Evolutionary conservation across 352 stramenopile genomes (phyloP).

Genomic region (Pythium angustatum): DNA sequence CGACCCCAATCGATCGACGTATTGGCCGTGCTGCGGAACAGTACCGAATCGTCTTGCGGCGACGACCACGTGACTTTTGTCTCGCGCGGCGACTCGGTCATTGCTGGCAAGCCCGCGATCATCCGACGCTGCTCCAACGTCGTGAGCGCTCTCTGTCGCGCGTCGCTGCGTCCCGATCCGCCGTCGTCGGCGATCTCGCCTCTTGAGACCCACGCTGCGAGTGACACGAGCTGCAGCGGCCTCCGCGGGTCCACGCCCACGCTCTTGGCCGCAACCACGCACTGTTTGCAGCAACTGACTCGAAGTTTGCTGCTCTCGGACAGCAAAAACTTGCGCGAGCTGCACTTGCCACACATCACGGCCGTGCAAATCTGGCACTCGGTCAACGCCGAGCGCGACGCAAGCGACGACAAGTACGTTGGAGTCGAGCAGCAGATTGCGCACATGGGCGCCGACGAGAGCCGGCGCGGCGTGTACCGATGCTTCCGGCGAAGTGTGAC

Average conservation of each 20-base stretch:
- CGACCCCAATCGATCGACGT: background rate
- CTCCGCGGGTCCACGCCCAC: conserved; percentile 38
- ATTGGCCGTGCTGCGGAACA: too few species aligned
- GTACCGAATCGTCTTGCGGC: background rate
- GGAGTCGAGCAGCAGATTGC: conserved; percentile 13
- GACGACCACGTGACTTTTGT: background rate
- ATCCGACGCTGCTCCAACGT: background rate
- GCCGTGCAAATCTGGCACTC: conserved; percentile 15
- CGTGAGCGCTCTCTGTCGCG: background rate
- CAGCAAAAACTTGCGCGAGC: conserved; percentile 42
- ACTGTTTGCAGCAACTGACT: conserved; percentile 54
- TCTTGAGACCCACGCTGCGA: background rate
- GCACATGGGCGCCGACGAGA: conserved; percentile 3
- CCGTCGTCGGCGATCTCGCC: background rate
- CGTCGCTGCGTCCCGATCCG: background rate
- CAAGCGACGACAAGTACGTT: background rate
- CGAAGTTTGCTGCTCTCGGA: conserved; percentile 31
- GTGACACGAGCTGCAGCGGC: conserved; percentile 26
- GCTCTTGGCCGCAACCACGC: conserved; percentile 39
- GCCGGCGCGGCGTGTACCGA: background rate
- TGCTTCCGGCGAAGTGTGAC: background rate
- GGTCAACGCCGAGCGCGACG: conserved; percentile 7
- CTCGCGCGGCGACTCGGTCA: background rate
- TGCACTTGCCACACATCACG: conserved; percentile 49
- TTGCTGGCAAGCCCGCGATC: background rate